Evolutionary conservation across 83 land plant species (phyloP).

Genomic region (Picea abies): DNA sequence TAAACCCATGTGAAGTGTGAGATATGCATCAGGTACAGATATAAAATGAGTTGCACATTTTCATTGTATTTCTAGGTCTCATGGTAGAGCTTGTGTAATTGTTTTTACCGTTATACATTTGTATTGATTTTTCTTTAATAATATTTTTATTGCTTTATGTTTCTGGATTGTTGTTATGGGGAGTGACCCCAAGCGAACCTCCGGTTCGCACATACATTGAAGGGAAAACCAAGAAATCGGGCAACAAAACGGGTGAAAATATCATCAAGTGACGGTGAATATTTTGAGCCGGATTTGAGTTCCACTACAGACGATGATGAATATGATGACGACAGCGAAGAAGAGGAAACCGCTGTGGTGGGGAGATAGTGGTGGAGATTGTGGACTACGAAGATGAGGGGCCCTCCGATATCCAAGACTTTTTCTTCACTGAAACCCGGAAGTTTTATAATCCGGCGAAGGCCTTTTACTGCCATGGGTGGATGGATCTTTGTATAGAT

Average conservation of each 20-base stretch:
- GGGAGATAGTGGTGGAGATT: background rate
- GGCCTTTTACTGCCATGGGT: background rate
- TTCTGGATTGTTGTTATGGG: too few species aligned
- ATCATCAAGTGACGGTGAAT: conserved; percentile 17
- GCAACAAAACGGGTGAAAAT: conserved; percentile 20
- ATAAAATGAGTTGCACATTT: too few species aligned
- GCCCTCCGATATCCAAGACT: background rate
- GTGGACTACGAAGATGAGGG: background rate
- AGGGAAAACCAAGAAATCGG: conserved; percentile 19
- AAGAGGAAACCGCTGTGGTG: conserved; percentile 2
- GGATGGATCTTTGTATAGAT: background rate
- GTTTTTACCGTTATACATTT: too few species aligned
- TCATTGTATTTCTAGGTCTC: too few species aligned
- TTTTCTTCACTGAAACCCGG: background rate
- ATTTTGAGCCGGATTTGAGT: conserved; percentile 8
- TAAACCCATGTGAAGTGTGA: too few species aligned
- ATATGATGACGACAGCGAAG: conserved; percentile 18
- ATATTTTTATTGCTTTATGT: too few species aligned
- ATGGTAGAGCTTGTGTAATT: too few species aligned
- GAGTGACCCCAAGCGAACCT: too few species aligned
- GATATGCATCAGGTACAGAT: too few species aligned
- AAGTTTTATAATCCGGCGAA: background rate
- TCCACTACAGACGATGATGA: conserved; percentile 16
- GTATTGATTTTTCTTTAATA: too few species aligned
- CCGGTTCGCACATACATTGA: conserved; percentile 14